Conservation (phyloP, 306 rosid species). For the Hylodesmum podocarpum region DNA sequence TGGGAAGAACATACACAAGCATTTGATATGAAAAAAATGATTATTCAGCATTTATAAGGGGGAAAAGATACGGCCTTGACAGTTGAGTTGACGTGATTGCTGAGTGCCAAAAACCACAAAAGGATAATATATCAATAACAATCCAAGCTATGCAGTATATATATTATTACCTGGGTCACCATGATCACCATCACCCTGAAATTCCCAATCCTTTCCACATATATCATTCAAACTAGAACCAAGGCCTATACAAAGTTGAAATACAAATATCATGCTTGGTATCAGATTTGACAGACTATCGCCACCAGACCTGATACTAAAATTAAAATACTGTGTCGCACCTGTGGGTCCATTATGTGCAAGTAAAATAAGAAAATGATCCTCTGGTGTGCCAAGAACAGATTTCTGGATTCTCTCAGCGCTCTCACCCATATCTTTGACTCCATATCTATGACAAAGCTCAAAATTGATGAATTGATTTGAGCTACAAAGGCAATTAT, state of each 20-base stretch:
- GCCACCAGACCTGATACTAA: background rate
- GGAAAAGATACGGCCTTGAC: background rate
- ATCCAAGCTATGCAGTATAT: background rate
- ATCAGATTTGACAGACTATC: conserved; percentile 2
- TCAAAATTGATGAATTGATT: conserved; percentile 22
- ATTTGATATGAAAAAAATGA: conserved; percentile 8
- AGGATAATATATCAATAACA: conserved; percentile 3
- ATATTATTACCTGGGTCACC: conserved; percentile 79
- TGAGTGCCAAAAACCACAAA: conserved; percentile 17
- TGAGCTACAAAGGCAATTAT: conserved; percentile 18
- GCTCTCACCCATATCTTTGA: conserved; percentile 68
- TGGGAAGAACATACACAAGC: background rate
- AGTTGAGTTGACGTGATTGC: conserved; percentile 1
- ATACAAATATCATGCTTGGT: conserved; percentile 22
- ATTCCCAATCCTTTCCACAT: conserved; percentile 92
- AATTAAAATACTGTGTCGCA: conserved; percentile 27
- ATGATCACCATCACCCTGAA: conserved; percentile 61
- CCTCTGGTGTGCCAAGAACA: conserved; percentile 62
- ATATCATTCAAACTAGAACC: conserved; percentile 83
- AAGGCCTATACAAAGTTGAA: conserved; percentile 59
- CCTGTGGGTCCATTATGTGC: conserved; percentile 95
- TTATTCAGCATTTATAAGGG: background rate
- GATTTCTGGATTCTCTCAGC: conserved; percentile 70
- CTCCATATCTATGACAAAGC: conserved; percentile 39
- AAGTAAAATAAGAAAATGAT: conserved; percentile 62